Evolutionary conservation across 2,329 filamentous ascomycete genomes (phyloP).

Genomic region (Ascochyta fabae): DNA sequence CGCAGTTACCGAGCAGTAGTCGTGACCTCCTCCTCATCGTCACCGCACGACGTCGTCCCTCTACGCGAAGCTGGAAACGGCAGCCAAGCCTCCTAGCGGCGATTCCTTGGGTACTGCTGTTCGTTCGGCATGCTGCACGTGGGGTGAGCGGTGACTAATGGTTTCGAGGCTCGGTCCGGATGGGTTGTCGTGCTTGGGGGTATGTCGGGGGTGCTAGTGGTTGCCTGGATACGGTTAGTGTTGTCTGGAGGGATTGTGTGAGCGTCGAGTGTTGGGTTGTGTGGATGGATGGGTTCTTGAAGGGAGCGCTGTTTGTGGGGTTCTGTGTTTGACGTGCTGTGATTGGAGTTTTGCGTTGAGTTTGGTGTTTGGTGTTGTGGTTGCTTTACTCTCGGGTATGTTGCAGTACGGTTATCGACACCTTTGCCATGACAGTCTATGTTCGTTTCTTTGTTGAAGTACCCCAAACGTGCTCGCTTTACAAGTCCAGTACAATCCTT

Average conservation of each 20-base stretch:
- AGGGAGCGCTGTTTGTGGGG: no score
- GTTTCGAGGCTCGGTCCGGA: background rate
- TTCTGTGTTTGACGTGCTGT: no score
- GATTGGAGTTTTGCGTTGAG: no score
- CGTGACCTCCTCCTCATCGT: background rate
- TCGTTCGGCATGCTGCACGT: background rate
- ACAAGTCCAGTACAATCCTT: constrained; percentile 38
- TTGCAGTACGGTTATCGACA: no score
- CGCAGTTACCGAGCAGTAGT: background rate
- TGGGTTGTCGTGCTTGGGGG: no score
- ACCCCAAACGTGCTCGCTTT: no score
- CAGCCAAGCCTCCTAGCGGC: background rate
- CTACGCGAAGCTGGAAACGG: background rate
- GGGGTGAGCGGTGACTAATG: background rate
- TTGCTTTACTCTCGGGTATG: no score
- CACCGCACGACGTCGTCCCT: background rate
- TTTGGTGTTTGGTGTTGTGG: no score
- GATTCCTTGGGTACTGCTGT: background rate
- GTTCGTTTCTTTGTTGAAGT: no score
- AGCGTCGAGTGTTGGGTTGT: no score
- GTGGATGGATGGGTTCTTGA: no score
- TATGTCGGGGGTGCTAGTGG: background rate
- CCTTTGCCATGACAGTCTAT: no score
- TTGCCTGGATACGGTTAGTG: background rate
- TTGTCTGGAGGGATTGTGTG: background rate